These are phyloP conservation scores for Brettanomyces bruxellensis DNA, from an alignment of 805 yeast species.

Conservation along the genomic window DNA sequence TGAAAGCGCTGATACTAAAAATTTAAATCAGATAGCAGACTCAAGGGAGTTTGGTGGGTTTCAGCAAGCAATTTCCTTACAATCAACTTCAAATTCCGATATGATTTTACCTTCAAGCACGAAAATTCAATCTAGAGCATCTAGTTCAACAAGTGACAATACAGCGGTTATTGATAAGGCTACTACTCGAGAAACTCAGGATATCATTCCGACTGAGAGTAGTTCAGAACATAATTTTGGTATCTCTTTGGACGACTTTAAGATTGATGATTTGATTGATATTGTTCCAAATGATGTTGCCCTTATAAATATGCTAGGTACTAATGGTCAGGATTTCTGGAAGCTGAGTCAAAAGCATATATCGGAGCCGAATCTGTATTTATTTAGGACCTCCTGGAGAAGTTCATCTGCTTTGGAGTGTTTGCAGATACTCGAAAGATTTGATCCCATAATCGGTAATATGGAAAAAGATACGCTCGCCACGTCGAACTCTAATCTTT, in stretches of 20 bases:
- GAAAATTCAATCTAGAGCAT: background rate
- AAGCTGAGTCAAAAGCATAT: background rate
- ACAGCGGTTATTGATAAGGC: background rate
- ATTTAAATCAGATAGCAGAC: no score
- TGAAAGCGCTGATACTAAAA: no score
- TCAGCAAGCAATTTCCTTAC: background rate
- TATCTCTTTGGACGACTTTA: background rate
- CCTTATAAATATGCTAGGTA: background rate
- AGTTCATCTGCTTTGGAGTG: conserved; percentile 1
- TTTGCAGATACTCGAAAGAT: background rate
- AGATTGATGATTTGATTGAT: conserved; percentile 1
- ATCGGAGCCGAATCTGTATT: background rate
- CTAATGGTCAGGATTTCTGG: background rate
- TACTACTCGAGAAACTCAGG: no score
- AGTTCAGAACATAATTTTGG: background rate
- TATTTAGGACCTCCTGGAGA: conserved; percentile 1
- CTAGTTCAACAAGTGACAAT: background rate
- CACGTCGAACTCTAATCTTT: background rate
- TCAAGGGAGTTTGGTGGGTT: no score
- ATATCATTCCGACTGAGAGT: background rate
- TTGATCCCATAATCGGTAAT: conserved; percentile 2
- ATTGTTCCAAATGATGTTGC: background rate
- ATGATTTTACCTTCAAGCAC: no score
- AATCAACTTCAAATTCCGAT: background rate
- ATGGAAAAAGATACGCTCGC: background rate